Conservation (phyloP, 2,329 filamentous ascomycete species). For the Xylaria digitata region DNA sequence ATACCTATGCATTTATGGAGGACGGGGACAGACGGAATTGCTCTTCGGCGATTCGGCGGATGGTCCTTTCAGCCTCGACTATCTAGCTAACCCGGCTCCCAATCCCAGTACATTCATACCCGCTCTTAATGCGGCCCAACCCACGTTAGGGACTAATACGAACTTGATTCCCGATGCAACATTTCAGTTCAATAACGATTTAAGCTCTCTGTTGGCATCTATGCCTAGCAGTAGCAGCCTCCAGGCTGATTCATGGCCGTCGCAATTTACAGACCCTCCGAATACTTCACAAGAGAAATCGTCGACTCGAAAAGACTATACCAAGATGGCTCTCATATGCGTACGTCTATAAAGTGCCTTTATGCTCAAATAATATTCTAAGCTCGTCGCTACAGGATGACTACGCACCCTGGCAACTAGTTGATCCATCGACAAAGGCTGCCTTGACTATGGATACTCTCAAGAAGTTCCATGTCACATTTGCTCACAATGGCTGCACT, state of each 20-base stretch:
- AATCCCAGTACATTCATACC: conserved; percentile 33
- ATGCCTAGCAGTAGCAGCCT: conserved; percentile 28
- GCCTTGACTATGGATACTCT: conserved; percentile 52
- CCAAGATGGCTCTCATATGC: conserved; percentile 39
- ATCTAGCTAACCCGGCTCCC: conserved; percentile 51
- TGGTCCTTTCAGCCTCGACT: conserved; percentile 47
- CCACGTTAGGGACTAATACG: conserved; percentile 21
- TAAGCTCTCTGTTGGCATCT: conserved; percentile 34
- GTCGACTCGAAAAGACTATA: conserved; percentile 40
- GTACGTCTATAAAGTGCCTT: conserved; percentile 36
- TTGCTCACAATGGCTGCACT: conserved; percentile 54
- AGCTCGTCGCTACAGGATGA: conserved; percentile 35
- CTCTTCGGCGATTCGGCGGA: conserved; percentile 43
- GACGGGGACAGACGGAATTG: conserved; percentile 25
- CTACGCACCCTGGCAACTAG: conserved; percentile 47
- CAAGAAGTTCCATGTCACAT: conserved; percentile 49
- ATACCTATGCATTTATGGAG: conserved; percentile 55
- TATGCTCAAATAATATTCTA: background rate
- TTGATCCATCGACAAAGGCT: conserved; percentile 55
- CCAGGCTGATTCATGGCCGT: conserved; percentile 23
- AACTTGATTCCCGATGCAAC: conserved; percentile 17
- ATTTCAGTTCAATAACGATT: conserved; percentile 34
- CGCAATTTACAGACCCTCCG: conserved; percentile 19
- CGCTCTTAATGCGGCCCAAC: conserved; percentile 12
- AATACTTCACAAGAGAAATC: conserved; percentile 23